phyloP scores from a whole-genome alignment of 1,139 yeast genomes.

The Scheffersomyces cryptocercus region DNA sequence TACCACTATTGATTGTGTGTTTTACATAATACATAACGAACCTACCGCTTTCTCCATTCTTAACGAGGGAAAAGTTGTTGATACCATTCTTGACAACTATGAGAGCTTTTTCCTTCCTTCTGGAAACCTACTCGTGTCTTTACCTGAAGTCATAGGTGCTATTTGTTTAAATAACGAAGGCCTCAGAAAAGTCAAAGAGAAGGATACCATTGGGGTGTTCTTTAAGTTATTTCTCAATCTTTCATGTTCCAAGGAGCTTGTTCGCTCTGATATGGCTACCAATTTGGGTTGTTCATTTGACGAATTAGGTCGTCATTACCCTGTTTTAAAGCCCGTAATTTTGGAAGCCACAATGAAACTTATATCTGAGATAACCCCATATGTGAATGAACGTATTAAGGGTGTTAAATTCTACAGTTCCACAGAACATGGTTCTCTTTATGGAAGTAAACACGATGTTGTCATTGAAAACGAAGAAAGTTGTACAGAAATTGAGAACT shows the following conservation, averaged over 20 bases:
- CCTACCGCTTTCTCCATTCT: constrained; percentile 86
- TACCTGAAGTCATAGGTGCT: constrained; percentile 84
- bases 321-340: constrained; percentile 64
- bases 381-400: constrained; percentile 34
- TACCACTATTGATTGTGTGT: constrained; percentile 64
- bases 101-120: constrained; percentile 54
- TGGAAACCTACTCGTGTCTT: constrained; percentile 56
- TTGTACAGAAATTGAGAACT: constrained; percentile 40
- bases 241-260: constrained; percentile 48
- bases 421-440: constrained; percentile 39
- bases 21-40: constrained; percentile 81
- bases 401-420: constrained; percentile 48
- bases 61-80: constrained; percentile 76
- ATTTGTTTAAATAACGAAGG: constrained; percentile 80
- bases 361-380: constrained; percentile 46
- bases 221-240: constrained; percentile 53
- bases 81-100: constrained; percentile 61
- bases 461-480: constrained; percentile 40
- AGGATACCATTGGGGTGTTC: constrained; percentile 46
- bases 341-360: constrained; percentile 50
- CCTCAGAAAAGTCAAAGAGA: constrained; percentile 52
- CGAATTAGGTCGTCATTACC: constrained; percentile 82
- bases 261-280: constrained; percentile 46
- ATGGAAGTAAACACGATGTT: constrained; percentile 37
- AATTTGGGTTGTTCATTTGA: constrained; percentile 73